Conservation (phyloP, 1,284 basidiomycete genomes). For the Entoloma clypeatum region DNA sequence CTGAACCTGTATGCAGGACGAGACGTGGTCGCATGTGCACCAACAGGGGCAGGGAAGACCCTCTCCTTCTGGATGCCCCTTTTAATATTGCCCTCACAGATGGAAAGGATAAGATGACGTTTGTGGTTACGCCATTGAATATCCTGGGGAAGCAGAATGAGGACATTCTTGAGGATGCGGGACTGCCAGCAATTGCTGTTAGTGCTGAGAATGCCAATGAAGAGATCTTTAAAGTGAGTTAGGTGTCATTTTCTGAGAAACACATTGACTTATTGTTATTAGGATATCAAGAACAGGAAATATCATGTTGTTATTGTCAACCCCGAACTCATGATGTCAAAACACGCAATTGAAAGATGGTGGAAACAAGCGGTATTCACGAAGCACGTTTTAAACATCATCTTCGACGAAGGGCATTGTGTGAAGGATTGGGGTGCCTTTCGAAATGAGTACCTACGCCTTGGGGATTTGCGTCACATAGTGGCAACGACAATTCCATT, state of each 20-base stretch:
- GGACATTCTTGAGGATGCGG: not conserved
- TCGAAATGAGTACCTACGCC: constrained; percentile 19
- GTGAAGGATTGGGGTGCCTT: constrained; percentile 16
- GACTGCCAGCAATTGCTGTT: not conserved
- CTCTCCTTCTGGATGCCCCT: not conserved
- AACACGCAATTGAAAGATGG: not conserved
- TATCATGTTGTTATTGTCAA: not conserved
- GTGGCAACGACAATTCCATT: constrained; percentile 19
- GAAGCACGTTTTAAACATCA: not conserved
- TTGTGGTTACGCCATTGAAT: constrained; percentile 1
- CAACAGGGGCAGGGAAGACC: not conserved
- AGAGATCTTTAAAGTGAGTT: constrained; percentile 3
- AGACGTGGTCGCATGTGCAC: not conserved
- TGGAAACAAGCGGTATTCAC: not conserved
- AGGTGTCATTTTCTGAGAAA: not conserved
- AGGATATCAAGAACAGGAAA: not conserved
- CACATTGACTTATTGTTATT: not conserved
- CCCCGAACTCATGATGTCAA: too few species aligned
- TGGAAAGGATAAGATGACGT: not conserved
- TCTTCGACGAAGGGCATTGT: constrained; percentile 10
- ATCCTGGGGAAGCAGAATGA: constrained; percentile 5
- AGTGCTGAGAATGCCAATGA: constrained; percentile 1
- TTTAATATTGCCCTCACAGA: constrained; percentile 1
- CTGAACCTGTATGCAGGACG: not conserved
- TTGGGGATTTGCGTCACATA: constrained; percentile 21